Evolutionary conservation across 176 grass and related monocot species (phyloP).

Genomic region (Microstegium vimineum): DNA sequence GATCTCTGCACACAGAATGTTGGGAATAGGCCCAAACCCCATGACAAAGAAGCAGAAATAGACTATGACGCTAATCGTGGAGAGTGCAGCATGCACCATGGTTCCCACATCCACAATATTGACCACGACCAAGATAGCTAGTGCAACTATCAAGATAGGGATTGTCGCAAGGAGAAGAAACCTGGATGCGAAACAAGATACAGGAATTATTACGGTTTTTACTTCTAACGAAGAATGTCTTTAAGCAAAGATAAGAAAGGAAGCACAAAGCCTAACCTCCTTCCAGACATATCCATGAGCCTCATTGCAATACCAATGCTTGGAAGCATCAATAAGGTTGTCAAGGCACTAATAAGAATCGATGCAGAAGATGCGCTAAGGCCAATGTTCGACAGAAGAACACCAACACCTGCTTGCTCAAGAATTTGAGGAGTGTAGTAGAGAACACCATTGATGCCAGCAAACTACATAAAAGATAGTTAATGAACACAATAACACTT

Average conservation of each 20-base stretch:
- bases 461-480: conserved; percentile 59
- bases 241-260: not conserved
- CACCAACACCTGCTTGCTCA: conserved; percentile 86
- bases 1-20: conserved; percentile 94
- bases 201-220: conserved; percentile 12
- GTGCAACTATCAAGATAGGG: conserved; percentile 67
- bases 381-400: conserved; percentile 84
- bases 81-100: conserved; percentile 68
- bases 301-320: conserved; percentile 94
- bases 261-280: conserved; percentile 58
- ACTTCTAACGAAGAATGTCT: not conserved
- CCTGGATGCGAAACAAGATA: conserved; percentile 38
- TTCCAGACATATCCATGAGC: conserved; percentile 98
- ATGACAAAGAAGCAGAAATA: conserved; percentile 99
- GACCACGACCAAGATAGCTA: conserved; percentile 65
- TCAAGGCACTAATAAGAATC: conserved; percentile 92
- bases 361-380: conserved; percentile 71
- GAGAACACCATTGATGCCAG: conserved; percentile 96
- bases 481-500: not conserved
- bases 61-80: conserved; percentile 65
- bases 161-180: conserved; percentile 89
- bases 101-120: conserved; percentile 71
- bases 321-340: conserved; percentile 95
- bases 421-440: conserved; percentile 99
- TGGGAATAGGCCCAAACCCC: conserved; percentile 88